phyloP scores from a whole-genome alignment of 2,329 filamentous ascomycete genomes.

The Trichoderma guizhouense region DNA sequence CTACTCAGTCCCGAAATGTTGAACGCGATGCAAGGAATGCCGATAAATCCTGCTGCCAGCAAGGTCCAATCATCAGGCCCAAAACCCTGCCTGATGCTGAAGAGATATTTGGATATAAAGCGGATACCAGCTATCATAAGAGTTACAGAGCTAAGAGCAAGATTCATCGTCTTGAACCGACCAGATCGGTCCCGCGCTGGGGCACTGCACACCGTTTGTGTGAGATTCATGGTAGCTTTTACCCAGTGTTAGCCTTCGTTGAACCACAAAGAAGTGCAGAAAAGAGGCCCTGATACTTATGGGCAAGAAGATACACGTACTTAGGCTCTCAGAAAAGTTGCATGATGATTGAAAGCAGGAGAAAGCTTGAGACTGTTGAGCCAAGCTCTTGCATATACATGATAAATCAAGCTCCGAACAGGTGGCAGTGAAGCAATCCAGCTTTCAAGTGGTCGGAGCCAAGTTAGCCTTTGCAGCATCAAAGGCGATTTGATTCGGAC shows the following conservation, averaged over 20 bases:
- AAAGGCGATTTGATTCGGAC: not conserved
- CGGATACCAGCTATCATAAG: slow-evolving; percentile 21
- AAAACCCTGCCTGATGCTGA: slow-evolving; percentile 30
- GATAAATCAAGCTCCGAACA: not conserved
- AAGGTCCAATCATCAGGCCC: slow-evolving; percentile 33
- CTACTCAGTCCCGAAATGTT: slow-evolving; percentile 24
- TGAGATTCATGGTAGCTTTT: slow-evolving; percentile 4
- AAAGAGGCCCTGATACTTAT: not conserved
- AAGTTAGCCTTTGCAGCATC: not conserved
- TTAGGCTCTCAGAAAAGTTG: slow-evolving; percentile 4
- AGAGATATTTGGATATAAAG: slow-evolving; percentile 26
- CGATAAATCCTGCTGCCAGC: slow-evolving; percentile 23
- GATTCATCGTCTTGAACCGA: slow-evolving; percentile 7
- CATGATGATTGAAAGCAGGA: slow-evolving; percentile 10
- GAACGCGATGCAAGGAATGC: slow-evolving; percentile 25
- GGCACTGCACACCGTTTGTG: not conserved
- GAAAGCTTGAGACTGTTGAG: not conserved
- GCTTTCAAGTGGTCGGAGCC: not conserved
- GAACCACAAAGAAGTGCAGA: not conserved
- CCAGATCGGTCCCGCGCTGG: not conserved
- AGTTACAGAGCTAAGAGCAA: slow-evolving; percentile 22
- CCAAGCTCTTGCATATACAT: slow-evolving; percentile 4
- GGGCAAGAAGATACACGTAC: not conserved
- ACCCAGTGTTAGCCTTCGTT: not conserved
- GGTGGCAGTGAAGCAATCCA: not conserved